Base-by-base conservation (phyloP, 768 basidiomycete genomes). In the Podaxis sp. region DNA sequence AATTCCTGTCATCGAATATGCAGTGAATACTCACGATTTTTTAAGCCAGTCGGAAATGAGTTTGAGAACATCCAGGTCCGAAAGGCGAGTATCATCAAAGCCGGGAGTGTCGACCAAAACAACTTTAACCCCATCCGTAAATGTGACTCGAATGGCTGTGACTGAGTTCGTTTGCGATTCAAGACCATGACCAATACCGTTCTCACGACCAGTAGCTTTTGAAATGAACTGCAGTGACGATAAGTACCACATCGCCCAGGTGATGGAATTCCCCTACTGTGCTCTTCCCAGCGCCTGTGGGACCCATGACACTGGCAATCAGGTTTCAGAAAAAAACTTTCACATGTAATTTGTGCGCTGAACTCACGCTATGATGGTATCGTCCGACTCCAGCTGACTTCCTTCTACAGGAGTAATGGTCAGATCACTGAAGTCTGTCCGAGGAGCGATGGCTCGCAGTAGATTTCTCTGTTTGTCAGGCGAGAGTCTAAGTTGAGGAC, bases 1-100 rank as follows among this genome's bases (percentile, higher is more conserved):
- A n/a, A 44, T 6, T 7, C 6, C 17, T 17, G 42, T 0, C 13
- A n/a, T 0, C 17, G 13, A n/a, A 42, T 17, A 12, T 13, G 13
- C n/a, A 3, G 28, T 55, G 33, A n/a, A 36, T 38, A 30, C 66
- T 56, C 63, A 73, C 75, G 68, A 69, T 59, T 55, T 55, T 38
- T 64, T 58, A 33, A 76, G 63, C 70, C 72, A 74, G 1, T 59
- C 56, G 3, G 70, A 64, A 24, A 74, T 71, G n/a, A 48, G 58
- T 24, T 63, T 54, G 17, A 76, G 68, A 39, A 75, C 67, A 12
- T 72, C 65, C 6, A 58, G 53, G 59, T 75, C 74, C 1, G 63
- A 63, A 17, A 46, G 26, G n/a, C 65, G 57, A 2, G 69, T 69
- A 63, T 74, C 71, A 40, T 76, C 68, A 40, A 74, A 62, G 4